Conservation (phyloP, 2,329 filamentous ascomycete genomes). For the Teratosphaeria zuluensis region DNA sequence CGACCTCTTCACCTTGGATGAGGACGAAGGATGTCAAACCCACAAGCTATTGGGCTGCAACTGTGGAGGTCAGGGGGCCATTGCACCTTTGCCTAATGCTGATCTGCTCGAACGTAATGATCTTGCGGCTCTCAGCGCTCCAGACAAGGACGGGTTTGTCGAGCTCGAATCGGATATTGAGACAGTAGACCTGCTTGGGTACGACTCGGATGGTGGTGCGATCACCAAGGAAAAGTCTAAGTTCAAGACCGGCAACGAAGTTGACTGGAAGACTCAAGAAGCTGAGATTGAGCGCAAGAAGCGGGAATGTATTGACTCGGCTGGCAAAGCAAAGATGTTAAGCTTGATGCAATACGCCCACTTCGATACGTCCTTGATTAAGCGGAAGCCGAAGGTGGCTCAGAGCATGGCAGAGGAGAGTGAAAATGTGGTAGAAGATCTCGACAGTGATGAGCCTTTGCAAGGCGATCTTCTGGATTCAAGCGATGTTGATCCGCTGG, state of each 20-base stretch:
- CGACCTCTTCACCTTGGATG: constrained; percentile 58
- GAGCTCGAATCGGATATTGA: constrained; percentile 1
- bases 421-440: constrained; percentile 8
- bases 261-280: constrained; percentile 28
- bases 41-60: constrained; percentile 57
- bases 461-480: constrained; percentile 11
- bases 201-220: constrained; percentile 17
- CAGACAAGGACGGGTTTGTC: constrained; percentile 3
- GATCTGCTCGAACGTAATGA: constrained; percentile 13
- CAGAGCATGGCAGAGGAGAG: neutral
- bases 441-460: constrained; percentile 14
- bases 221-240: constrained; percentile 9
- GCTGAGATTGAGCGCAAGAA: constrained; percentile 18
- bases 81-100: constrained; percentile 14
- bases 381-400: neutral
- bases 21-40: constrained; percentile 52
- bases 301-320: constrained; percentile 23
- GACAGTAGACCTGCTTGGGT: constrained; percentile 14
- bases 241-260: constrained; percentile 26
- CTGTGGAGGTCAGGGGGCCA: constrained; percentile 47
- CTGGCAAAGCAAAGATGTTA: constrained; percentile 33
- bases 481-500: constrained; percentile 19
- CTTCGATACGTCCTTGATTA: constrained; percentile 32
- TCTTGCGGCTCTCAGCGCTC: constrained; percentile 10
- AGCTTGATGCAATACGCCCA: constrained; percentile 48